phyloP scores from a whole-genome alignment of 2,329 filamentous ascomycete genomes.

The Colletotrichum noveboracense region DNA sequence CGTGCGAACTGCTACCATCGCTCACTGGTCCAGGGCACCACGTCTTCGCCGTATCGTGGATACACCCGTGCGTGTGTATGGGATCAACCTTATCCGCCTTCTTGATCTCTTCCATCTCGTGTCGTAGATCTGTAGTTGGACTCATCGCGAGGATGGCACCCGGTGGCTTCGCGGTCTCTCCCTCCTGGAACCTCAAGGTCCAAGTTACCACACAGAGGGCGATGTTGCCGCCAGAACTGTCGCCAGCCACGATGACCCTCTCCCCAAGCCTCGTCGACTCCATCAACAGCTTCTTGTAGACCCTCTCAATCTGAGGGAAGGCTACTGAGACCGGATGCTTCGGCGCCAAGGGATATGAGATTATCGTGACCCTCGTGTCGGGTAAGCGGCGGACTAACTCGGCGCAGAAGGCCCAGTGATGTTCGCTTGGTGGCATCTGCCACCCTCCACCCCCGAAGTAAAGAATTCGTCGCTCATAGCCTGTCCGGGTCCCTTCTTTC shows the following conservation, averaged over 20 bases:
- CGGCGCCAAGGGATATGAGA: conserved; percentile 61
- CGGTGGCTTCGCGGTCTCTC: conserved; percentile 34
- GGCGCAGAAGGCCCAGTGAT: conserved; percentile 58
- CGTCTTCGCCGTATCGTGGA: conserved; percentile 27
- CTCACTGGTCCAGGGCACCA: conserved; percentile 24
- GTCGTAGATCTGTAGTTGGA: conserved; percentile 45
- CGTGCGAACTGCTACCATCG: not conserved
- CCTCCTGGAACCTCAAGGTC: conserved; percentile 39
- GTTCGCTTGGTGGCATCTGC: conserved; percentile 51
- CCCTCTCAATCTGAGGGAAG: conserved; percentile 50
- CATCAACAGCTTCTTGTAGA: conserved; percentile 47
- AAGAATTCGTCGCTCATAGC: conserved; percentile 38
- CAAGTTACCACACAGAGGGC: conserved; percentile 41
- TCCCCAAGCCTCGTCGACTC: conserved; percentile 42
- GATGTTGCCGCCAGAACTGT: conserved; percentile 62
- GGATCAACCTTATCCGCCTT: conserved; percentile 26
- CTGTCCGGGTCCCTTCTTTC: conserved; percentile 19
- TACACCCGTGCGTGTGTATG: conserved; percentile 22
- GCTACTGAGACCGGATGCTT: conserved; percentile 52
- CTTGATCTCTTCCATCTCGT: conserved; percentile 24
- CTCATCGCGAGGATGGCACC: conserved; percentile 41
- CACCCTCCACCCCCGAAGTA: conserved; percentile 64
- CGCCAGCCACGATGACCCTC: conserved; percentile 54
- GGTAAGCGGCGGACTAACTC: conserved; percentile 48
- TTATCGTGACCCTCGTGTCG: conserved; percentile 46